These are phyloP conservation scores for Saccharomyces hybrid DNA, from an alignment of 1,139 yeast genomes.

Conservation along the genomic window DNA sequence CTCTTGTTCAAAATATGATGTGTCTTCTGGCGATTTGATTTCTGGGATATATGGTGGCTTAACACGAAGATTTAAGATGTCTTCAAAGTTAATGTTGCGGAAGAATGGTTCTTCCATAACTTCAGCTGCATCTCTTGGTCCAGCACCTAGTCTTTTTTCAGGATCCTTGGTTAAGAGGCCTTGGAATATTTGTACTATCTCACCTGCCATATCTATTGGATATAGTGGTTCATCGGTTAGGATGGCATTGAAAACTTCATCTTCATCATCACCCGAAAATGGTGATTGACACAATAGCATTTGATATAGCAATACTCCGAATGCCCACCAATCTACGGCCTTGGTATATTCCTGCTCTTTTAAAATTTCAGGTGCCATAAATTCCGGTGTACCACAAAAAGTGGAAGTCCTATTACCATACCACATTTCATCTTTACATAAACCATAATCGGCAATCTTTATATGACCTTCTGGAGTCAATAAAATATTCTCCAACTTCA, in stretches of 20 bases:
- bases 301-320: slow-evolving; percentile 91
- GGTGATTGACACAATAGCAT: slow-evolving; percentile 97
- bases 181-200: slow-evolving; percentile 88
- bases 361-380: slow-evolving; percentile 97
- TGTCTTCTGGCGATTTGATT: slow-evolving; percentile 79
- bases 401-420: slow-evolving; percentile 84
- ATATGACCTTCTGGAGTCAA: slow-evolving; percentile 90
- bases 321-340: slow-evolving; percentile 99
- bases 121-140: slow-evolving; percentile 82
- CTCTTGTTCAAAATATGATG: slow-evolving; percentile 87
- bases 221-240: slow-evolving; percentile 94
- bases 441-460: slow-evolving; percentile 92
- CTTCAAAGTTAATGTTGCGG: slow-evolving; percentile 84
- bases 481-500: slow-evolving; percentile 88
- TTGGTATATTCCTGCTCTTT: slow-evolving; percentile 87
- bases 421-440: slow-evolving; percentile 96
- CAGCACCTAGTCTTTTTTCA: slow-evolving; percentile 68
- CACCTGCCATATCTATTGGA: slow-evolving; percentile 96
- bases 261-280: slow-evolving; percentile 96
- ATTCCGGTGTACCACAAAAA: slow-evolving; percentile 98
- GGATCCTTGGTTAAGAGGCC: slow-evolving; percentile 89
- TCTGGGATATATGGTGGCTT: slow-evolving; percentile 83
- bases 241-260: slow-evolving; percentile 94
- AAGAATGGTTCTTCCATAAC: slow-evolving; percentile 95
- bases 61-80: slow-evolving; percentile 60